These are phyloP conservation scores for Rozella allomycis DNA, from an alignment of 371 early-diverging fungal genomes.

Conservation along the genomic window DNA sequence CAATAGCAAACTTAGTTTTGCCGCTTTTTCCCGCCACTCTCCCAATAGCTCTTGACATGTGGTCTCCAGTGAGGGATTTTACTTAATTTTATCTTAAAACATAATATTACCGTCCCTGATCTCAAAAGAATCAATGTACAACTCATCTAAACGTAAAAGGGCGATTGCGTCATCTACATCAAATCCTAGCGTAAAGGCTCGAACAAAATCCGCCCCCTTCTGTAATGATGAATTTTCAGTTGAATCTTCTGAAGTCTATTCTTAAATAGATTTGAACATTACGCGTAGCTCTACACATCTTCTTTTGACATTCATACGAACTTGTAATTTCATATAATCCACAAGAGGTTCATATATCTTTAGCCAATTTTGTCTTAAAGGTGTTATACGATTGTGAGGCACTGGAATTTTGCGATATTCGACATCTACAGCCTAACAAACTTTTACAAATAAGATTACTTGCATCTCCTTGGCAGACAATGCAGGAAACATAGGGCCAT, in stretches of 20 bases:
- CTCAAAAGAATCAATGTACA: slow-evolving; percentile 89
- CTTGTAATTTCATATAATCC: slow-evolving; percentile 85
- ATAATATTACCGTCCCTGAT: slow-evolving; percentile 61
- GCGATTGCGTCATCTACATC: slow-evolving; percentile 84
- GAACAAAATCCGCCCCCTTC: slow-evolving; percentile 83
- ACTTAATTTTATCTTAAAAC: no score
- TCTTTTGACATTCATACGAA: slow-evolving; percentile 79
- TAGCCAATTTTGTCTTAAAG: slow-evolving; percentile 86
- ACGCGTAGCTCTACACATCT: slow-evolving; percentile 75
- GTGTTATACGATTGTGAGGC: slow-evolving; percentile 75
- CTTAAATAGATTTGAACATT: slow-evolving; percentile 12
- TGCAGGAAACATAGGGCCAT: no score
- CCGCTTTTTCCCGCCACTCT: slow-evolving; percentile 98
- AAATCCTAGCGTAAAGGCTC: slow-evolving; percentile 79
- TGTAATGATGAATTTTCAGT: slow-evolving; percentile 51
- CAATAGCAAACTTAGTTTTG: slow-evolving; percentile 89
- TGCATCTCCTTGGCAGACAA: no score
- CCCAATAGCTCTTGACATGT: slow-evolving; percentile 94
- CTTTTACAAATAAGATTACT: no score
- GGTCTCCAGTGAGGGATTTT: slow-evolving; percentile 83
- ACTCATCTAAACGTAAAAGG: slow-evolving; percentile 77
- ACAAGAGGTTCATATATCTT: slow-evolving; percentile 98
- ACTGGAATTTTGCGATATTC: slow-evolving; percentile 52
- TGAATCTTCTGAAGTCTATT: slow-evolving; percentile 46
- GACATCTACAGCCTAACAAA: no score